These are phyloP conservation scores for Vickermania spadyakhi DNA, from an alignment of 208 protist species.

Conservation along the genomic window DNA sequence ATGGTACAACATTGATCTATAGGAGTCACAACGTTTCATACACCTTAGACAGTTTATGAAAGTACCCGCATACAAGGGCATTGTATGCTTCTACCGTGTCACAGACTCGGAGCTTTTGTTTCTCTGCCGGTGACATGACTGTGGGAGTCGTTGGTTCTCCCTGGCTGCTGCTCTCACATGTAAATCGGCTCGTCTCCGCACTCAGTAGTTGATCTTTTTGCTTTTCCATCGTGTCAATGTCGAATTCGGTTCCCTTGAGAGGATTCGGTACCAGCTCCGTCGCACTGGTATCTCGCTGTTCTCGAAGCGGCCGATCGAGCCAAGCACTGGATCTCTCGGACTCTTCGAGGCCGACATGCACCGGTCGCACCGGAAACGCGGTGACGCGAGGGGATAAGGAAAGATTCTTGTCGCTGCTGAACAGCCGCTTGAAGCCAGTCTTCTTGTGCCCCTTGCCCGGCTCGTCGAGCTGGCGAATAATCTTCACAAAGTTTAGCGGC, in stretches of 20 bases:
- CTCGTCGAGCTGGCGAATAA: neutral
- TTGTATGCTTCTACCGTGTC: neutral
- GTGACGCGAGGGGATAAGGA: neutral
- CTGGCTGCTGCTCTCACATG: neutral
- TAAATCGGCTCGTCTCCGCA: neutral
- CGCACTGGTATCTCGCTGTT: neutral
- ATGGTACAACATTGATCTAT: no score
- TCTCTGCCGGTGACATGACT: neutral
- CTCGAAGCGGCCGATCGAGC: neutral
- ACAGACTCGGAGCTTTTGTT: neutral
- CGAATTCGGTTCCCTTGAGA: neutral
- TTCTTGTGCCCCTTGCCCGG: neutral
- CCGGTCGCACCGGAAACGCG: neutral
- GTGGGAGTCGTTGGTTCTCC: neutral
- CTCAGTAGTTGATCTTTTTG: neutral
- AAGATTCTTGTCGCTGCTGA: neutral
- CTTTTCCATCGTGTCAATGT: neutral
- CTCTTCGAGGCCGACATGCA: neutral
- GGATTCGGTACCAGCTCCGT: neutral
- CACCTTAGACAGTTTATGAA: neutral
- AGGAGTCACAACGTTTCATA: no score
- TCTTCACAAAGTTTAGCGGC: neutral
- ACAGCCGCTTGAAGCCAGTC: neutral
- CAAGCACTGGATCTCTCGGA: neutral
- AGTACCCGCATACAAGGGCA: neutral